These are phyloP conservation scores for Mytilinidion resinicola DNA, from an alignment of 495 filamentous ascomycete genomes.

Conservation along the genomic window DNA sequence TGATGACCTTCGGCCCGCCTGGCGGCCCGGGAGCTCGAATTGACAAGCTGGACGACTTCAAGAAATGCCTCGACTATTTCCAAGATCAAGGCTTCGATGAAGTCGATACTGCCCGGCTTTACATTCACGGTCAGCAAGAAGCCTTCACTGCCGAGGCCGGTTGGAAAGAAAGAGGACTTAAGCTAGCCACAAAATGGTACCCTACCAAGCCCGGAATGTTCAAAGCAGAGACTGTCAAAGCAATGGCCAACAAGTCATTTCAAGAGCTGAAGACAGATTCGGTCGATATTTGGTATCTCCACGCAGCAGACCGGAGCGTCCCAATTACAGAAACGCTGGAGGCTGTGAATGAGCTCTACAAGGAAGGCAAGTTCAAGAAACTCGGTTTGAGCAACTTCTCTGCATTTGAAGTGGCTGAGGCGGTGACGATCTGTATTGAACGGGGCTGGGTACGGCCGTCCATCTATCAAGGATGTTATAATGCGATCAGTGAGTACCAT, in stretches of 20 bases:
- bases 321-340: background rate
- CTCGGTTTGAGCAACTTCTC: background rate
- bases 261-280: conserved; percentile 56
- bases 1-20: conserved; percentile 51
- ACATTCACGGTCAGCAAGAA: conserved; percentile 69
- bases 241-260: conserved; percentile 57
- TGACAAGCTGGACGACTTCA: conserved; percentile 32
- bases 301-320: background rate
- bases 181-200: conserved; percentile 80
- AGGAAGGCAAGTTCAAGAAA: background rate
- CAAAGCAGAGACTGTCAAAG: conserved; percentile 50
- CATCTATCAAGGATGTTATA: background rate
- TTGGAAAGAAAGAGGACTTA: conserved; percentile 76
- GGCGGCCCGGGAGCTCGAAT: conserved; percentile 22
- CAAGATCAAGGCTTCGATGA: conserved; percentile 46
- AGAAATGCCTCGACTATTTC: conserved; percentile 45
- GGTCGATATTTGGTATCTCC: background rate
- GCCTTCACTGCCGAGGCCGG: conserved; percentile 65
- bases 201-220: conserved; percentile 53
- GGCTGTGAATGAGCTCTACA: background rate
- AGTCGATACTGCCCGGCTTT: conserved; percentile 57
- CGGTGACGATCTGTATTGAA: background rate
- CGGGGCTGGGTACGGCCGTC: background rate
- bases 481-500: background rate
- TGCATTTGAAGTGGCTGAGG: background rate